A percentile compares a stretch with the other conserved stretches of the same genome.
These are phyloP conservation scores for Pisolithus microcarpus DNA, from an alignment of 768 basidiomycete species.

Conservation along the genomic window DNA sequence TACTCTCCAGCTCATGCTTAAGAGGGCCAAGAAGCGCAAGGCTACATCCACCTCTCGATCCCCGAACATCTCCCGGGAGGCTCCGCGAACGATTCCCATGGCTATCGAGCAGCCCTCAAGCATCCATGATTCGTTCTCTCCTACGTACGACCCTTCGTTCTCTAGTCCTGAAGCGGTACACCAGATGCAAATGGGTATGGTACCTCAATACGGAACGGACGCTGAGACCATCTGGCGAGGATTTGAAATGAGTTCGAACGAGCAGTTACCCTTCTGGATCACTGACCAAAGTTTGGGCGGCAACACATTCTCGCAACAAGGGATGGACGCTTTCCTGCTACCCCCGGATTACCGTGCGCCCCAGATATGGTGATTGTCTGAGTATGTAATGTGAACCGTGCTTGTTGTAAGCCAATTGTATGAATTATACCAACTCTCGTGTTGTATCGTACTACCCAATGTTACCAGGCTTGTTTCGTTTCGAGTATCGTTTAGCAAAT, in stretches of 20 bases:
- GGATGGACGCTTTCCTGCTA: slow-evolving; percentile 80
- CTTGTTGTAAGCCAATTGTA: neutral
- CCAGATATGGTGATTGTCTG: slow-evolving; percentile 59
- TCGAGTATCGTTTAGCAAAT: too few relatives aligned
- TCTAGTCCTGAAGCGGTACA: slow-evolving; percentile 26
- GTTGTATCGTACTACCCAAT: neutral
- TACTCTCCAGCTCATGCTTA: slow-evolving; percentile 84
- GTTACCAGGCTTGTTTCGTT: too few relatives aligned
- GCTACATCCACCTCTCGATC: slow-evolving; percentile 51
- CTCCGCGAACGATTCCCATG: slow-evolving; percentile 43
- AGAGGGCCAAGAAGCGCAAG: slow-evolving; percentile 60
- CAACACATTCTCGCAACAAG: slow-evolving; percentile 66
- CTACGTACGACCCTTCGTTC: slow-evolving; percentile 45
- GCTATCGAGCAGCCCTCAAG: slow-evolving; percentile 35
- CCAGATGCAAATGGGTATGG: slow-evolving; percentile 25
- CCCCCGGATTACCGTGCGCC: slow-evolving; percentile 65
- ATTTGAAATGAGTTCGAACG: slow-evolving; percentile 62
- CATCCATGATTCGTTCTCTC: slow-evolving; percentile 45
- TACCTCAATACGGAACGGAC: slow-evolving; percentile 21
- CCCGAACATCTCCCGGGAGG: slow-evolving; percentile 50
- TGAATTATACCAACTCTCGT: neutral
- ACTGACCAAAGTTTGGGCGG: slow-evolving; percentile 79
- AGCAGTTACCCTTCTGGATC: slow-evolving; percentile 80
- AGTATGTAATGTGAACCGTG: neutral
- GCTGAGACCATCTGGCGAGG: slow-evolving; percentile 71